Conservation (phyloP, 306 rosid genomes). For the Glycine latifolia region DNA sequence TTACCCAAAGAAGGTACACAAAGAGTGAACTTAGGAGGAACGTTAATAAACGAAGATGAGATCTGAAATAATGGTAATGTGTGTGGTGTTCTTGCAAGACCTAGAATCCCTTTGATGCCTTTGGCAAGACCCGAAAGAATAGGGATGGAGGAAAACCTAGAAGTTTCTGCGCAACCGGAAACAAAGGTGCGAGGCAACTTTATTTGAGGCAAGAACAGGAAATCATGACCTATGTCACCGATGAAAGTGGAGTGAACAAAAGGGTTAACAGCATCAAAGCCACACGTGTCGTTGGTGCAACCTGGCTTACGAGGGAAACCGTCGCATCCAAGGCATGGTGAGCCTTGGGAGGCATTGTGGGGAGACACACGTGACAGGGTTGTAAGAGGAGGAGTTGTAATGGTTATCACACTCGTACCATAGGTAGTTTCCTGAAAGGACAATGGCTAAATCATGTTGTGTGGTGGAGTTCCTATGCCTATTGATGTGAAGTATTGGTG, state of each 20-base stretch:
- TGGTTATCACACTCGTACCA: conserved; percentile 24
- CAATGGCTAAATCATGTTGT: background rate
- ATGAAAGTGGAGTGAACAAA: background rate
- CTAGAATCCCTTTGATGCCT: conserved; percentile 44
- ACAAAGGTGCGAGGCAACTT: no score
- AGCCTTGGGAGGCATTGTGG: no score
- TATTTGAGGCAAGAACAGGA: no score
- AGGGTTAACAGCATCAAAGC: background rate
- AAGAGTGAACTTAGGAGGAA: conserved; percentile 50
- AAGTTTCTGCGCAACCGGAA: no score
- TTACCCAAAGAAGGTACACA: conserved; percentile 43
- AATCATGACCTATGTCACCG: background rate
- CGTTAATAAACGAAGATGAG: background rate
- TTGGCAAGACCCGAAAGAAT: no score
- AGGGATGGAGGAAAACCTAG: no score
- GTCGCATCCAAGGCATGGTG: no score
- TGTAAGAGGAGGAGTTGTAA: conserved; percentile 33
- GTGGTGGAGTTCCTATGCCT: conserved; percentile 41
- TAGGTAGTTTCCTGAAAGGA: conserved; percentile 5
- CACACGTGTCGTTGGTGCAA: conserved; percentile 14
- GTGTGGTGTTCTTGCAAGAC: conserved; percentile 45
- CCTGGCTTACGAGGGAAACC: conserved; percentile 15
- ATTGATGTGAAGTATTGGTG: conserved; percentile 32
- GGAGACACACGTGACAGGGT: background rate
- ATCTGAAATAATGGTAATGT: conserved; percentile 37